phyloP scores from a whole-genome alignment of 495 filamentous ascomycete species.

The Melanomma pulvis-pyrius region DNA sequence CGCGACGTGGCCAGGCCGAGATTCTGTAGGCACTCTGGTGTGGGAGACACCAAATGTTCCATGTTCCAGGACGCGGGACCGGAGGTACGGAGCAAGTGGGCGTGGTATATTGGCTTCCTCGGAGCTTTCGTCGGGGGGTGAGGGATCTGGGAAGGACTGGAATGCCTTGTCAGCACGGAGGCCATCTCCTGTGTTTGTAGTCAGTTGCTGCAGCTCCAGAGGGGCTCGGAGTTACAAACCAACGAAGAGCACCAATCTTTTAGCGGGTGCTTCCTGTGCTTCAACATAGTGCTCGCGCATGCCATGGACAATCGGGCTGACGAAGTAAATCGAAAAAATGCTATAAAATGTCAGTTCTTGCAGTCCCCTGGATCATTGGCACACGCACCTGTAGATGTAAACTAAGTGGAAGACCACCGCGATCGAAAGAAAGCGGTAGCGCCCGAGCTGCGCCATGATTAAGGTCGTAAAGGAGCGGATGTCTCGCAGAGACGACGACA shows the following conservation, averaged over 20 bases:
- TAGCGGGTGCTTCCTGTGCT: conserved; percentile 75
- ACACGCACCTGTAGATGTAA: conserved; percentile 75
- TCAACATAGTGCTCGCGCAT: conserved; percentile 82
- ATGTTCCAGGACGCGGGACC: conserved; percentile 80
- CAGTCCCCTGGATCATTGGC: background rate
- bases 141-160: conserved; percentile 89
- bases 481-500: conserved; percentile 28
- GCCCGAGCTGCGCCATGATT: conserved; percentile 64
- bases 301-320: conserved; percentile 94
- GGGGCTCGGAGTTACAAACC: conserved; percentile 56
- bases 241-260: conserved; percentile 90
- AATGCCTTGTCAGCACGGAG: conserved; percentile 98
- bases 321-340: conserved; percentile 99
- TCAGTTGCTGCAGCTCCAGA: background rate
- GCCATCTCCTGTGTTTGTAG: conserved; percentile 68
- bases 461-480: conserved; percentile 28
- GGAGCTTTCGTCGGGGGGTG: conserved; percentile 60
- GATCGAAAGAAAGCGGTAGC: conserved; percentile 85
- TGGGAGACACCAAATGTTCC: conserved; percentile 99
- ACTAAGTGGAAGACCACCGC: conserved; percentile 92
- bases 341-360: conserved; percentile 9
- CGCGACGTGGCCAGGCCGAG: conserved; percentile 94
- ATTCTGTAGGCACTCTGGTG: conserved; percentile 96
- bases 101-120: conserved; percentile 58
- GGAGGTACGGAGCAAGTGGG: conserved; percentile 89